Evolutionary conservation across 306 rosid genomes (phyloP), one percentile per base, ranked within the genome.

Genomic region (Senna siamea): DNA sequence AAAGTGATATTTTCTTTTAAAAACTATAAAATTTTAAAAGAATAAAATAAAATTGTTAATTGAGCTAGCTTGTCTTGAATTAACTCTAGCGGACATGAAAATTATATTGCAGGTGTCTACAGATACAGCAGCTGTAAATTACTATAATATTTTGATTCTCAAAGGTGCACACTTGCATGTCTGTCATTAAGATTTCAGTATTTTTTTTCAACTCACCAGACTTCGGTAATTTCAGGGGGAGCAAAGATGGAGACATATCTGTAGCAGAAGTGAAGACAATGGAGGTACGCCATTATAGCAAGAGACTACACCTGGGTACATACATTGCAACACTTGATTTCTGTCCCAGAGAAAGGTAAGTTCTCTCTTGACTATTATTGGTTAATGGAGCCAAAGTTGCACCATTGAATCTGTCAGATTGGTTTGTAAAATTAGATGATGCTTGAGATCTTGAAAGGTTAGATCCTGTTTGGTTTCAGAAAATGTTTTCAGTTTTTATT

Each of bases 231-330:
- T 85, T 10, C 18, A 93, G 98, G 75, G 98, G 87, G 35, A 90
- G 97, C 87, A 90, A 89, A 81, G 98, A 93, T 73, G 98, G 98
- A 76, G 98, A 93, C 79, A 22, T 93, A 37, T 89, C 92, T 46
- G 93, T 87, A 41, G 91, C 82, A 72, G 93, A 90, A 74, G 91
- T 93, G 70, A 90, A 87, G 85, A 90, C 89, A 82, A 93, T 93
- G 98, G 93, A 83, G 87, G 79, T 93, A 61, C 69, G 75, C 86
- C 98, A 93, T 74, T 79, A 80, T 72, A 90, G 97, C 83, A 93
- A 75, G 87, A 87, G 98, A 85, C 88, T 93, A 44, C 97, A 93
- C 75, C 82, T 93, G 48, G 97, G 97, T 73, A 88, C 96, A 58
- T 46, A 78, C 82, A 90, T 93, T 76, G 87, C 84, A 54, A 77